phyloP scores from a whole-genome alignment of 768 basidiomycete species.

The Kwoniella shandongensis region DNA sequence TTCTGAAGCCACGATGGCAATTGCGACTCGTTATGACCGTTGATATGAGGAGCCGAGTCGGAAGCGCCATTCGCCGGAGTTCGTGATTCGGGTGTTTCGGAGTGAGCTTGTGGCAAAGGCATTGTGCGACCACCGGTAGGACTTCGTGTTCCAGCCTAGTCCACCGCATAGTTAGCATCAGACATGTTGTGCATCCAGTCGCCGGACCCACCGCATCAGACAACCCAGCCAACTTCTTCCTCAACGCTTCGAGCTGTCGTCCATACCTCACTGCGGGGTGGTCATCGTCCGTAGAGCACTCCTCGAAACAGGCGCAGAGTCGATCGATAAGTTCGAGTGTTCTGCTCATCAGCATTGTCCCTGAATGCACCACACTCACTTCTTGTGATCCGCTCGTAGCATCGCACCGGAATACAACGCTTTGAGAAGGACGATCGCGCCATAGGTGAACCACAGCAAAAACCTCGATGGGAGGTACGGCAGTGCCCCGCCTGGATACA shows the following conservation, averaged over 20 bases:
- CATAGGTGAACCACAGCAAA: slow-evolving; percentile 51
- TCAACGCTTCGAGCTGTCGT: slow-evolving; percentile 34
- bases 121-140: slow-evolving; percentile 31
- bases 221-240: slow-evolving; percentile 34
- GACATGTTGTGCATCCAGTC: background rate
- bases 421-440: slow-evolving; percentile 48
- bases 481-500: slow-evolving; percentile 44
- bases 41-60: too few species aligned
- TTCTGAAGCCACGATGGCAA: background rate
- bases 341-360: slow-evolving; percentile 18
- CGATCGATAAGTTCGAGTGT: slow-evolving; percentile 44
- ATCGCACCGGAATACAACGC: slow-evolving; percentile 52
- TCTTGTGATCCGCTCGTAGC: slow-evolving; percentile 45
- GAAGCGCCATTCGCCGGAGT: too few species aligned
- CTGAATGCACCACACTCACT: slow-evolving; percentile 31
- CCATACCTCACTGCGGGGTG: slow-evolving; percentile 50
- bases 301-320: slow-evolving; percentile 37
- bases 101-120: slow-evolving; percentile 16
- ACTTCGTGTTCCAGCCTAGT: slow-evolving; percentile 22
- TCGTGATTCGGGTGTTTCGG: too few species aligned
- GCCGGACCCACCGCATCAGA: slow-evolving; percentile 29
- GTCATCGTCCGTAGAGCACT: slow-evolving; percentile 39
- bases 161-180: slow-evolving; percentile 3
- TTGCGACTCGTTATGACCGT: background rate
- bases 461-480: slow-evolving; percentile 46